Evolutionary conservation across 2,329 filamentous ascomycete genomes (phyloP).

Genomic region (Thielaviopsis punctulata): DNA sequence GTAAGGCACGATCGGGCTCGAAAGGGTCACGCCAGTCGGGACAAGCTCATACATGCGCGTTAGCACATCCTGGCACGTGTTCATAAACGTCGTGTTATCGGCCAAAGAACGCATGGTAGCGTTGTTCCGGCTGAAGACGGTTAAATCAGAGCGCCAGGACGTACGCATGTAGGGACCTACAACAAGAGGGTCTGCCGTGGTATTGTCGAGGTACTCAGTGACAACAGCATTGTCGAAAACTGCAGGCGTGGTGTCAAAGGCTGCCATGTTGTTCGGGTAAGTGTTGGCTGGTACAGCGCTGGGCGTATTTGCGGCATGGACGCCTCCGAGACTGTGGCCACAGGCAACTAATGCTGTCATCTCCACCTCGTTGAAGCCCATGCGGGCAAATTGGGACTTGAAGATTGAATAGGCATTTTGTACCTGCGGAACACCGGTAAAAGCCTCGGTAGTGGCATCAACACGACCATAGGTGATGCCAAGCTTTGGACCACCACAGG

Average conservation of each 20-base stretch:
- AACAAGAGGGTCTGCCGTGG: slow-evolving; percentile 36
- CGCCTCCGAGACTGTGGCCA: slow-evolving; percentile 43
- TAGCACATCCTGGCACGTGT: slow-evolving; percentile 32
- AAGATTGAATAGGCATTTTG: slow-evolving; percentile 37
- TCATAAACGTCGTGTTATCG: slow-evolving; percentile 26
- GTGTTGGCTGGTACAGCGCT: slow-evolving; percentile 30
- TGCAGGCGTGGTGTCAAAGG: slow-evolving; percentile 30
- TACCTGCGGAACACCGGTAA: slow-evolving; percentile 36
- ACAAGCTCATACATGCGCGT: slow-evolving; percentile 47
- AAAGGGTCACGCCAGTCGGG: slow-evolving; percentile 31
- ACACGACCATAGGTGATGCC: slow-evolving; percentile 35
- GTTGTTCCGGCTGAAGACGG: slow-evolving; percentile 37
- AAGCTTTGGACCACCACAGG: slow-evolving; percentile 39
- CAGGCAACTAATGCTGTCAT: slow-evolving; percentile 46
- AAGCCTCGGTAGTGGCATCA: slow-evolving; percentile 33
- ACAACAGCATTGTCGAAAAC: slow-evolving; percentile 39
- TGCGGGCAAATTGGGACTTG: slow-evolving; percentile 35
- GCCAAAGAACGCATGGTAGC: slow-evolving; percentile 33
- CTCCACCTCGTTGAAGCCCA: slow-evolving; percentile 37
- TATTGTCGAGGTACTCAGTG: slow-evolving; percentile 37
- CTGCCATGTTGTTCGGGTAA: slow-evolving; percentile 25
- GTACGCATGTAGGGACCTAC: slow-evolving; percentile 29
- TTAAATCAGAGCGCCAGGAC: slow-evolving; percentile 35
- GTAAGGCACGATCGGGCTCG: slow-evolving; percentile 36
- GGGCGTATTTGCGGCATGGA: slow-evolving; percentile 36